These are phyloP conservation scores for Metarhizium humberi DNA, from an alignment of 2,329 filamentous ascomycete genomes.

Conservation along the genomic window DNA sequence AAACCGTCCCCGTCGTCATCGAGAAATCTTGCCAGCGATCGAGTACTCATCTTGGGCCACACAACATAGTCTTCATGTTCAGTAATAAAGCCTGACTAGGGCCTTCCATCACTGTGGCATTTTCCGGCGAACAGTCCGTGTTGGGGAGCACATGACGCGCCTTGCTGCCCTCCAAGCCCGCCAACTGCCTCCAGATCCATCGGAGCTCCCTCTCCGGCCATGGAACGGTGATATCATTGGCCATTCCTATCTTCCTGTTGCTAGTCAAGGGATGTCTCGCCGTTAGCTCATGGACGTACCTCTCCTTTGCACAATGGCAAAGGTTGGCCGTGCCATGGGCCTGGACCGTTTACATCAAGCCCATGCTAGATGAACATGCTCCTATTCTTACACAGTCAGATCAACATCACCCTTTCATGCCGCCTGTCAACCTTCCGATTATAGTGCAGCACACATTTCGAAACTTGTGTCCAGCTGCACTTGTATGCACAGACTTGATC, in stretches of 20 bases:
- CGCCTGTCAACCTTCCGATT: not conserved
- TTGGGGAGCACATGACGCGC: not conserved
- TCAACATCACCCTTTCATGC: not conserved
- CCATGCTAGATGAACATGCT: not conserved
- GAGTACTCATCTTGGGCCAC: not conserved
- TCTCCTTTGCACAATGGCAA: not conserved
- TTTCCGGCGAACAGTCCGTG: no score
- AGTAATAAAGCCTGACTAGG: not conserved
- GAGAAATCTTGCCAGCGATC: not conserved
- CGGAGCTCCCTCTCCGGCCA: not conserved
- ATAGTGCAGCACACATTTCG: not conserved
- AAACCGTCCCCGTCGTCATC: not conserved
- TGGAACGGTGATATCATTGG: not conserved
- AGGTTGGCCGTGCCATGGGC: not conserved
- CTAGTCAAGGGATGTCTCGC: not conserved
- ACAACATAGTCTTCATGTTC: not conserved
- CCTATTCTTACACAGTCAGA: not conserved
- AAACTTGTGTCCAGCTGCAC: not conserved
- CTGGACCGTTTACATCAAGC: not conserved
- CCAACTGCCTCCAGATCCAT: not conserved
- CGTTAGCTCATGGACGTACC: no score
- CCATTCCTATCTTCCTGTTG: not conserved
- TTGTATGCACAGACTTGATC: not conserved
- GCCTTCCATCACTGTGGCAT: no score
- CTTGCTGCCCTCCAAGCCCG: not conserved